Base-by-base conservation (phyloP, 1,284 basidiomycete genomes). In the Bjerkandera adusta region DNA sequence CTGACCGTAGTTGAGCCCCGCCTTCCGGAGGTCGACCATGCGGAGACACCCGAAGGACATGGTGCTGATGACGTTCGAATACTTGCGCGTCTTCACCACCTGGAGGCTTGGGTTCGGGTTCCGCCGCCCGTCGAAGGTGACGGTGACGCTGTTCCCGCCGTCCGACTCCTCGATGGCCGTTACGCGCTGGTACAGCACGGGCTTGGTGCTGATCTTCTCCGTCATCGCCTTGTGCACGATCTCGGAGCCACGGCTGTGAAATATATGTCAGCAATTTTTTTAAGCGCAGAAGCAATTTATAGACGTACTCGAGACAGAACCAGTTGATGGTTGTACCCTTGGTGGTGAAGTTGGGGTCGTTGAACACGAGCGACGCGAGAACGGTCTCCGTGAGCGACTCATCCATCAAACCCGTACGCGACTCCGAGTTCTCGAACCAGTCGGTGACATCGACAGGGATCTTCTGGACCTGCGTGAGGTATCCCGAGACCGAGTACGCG, bases 381-480 rank as follows among this genome's bases (percentile, higher is more conserved):
- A 1, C 44, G 8, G 27, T 15, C 38, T 63, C 60, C 1, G 51
- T 13, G n/a, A 53, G 20, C 8, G 48, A 49, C n/a, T 41, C 32
- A 16, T 61, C 51, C 24, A 50, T 58, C 40, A 38, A 42, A 2
- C 49, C 50, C 4, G 36, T 40, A 24, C 34, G 45, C 7, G 34
- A 22, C 16, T 25, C 52, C 3, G 61, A 41, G 26, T 50, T 41
- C 16, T 47, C 53, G 16, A 52, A 60, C 59, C 59, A 60, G 38
- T 54, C 58, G 34, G 57, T 50, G 8, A 45, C 48, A 4, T 50
- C 34, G 10, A 7, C 15, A 10, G 34, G 34, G 34, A 12, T 12
- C 34, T 35, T 35, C 11, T 12, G 34, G 7, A 35, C 15, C 34
- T 35, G 34, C 34, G 34, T 35, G 11, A 35, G 34, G 15, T 35